Conservation (phyloP, 2,329 filamentous ascomycete genomes). For the Berkeleyomyces rouxiae region DNA sequence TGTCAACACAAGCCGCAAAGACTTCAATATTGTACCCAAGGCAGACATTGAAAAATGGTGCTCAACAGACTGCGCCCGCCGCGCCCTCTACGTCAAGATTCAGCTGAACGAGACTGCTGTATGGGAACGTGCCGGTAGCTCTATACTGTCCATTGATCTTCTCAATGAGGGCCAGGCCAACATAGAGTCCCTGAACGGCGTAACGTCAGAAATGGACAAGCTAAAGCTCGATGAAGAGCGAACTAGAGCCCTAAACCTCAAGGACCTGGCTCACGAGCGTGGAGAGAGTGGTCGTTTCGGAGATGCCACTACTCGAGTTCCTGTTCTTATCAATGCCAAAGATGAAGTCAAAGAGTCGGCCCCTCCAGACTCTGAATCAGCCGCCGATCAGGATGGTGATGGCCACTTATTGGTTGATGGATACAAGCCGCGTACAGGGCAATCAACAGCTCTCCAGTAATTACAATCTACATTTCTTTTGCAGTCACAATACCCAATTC, state of each 20-base stretch:
- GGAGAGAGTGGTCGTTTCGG: constrained; percentile 19
- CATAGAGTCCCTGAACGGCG: constrained; percentile 27
- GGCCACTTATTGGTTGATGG: constrained; percentile 12
- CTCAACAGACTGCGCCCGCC: constrained; percentile 56
- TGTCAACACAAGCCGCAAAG: constrained; percentile 32
- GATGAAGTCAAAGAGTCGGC: background rate
- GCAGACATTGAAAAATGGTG: constrained; percentile 78
- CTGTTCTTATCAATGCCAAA: constrained; percentile 17
- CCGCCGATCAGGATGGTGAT: constrained; percentile 2
- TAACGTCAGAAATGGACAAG: constrained; percentile 24
- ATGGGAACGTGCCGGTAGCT: constrained; percentile 56
- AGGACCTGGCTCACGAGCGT: constrained; percentile 35
- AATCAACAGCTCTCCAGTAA: background rate
- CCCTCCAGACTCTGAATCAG: background rate
- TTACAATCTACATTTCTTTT: background rate
- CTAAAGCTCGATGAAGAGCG: constrained; percentile 30
- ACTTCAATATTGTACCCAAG: constrained; percentile 51
- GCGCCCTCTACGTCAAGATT: constrained; percentile 72
- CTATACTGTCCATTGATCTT: constrained; percentile 41
- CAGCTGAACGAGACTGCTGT: constrained; percentile 75
- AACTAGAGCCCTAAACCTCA: constrained; percentile 24
- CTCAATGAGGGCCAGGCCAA: constrained; percentile 45
- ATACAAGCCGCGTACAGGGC: constrained; percentile 7
- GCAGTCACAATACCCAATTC: background rate
- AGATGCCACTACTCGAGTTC: constrained; percentile 12